These are phyloP conservation scores for Malassezia restricta DNA, from an alignment of 1,284 basidiomycete species.

Conservation along the genomic window DNA sequence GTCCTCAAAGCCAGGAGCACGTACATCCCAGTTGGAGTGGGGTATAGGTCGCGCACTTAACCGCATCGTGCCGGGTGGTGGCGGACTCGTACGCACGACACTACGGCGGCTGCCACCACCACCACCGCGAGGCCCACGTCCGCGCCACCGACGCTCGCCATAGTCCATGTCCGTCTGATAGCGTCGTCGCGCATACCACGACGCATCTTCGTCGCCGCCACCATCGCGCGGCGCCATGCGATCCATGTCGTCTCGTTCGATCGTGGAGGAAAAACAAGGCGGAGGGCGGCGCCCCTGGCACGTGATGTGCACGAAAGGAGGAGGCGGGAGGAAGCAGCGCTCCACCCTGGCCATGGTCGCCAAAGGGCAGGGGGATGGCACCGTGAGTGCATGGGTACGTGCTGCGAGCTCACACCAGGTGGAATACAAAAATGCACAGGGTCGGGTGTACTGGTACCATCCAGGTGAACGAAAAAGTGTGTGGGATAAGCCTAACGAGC, in stretches of 20 bases:
- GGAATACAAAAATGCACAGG: conserved; percentile 36
- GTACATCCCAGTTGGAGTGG: conserved; percentile 87
- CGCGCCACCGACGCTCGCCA: conserved; percentile 28
- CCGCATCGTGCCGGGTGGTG: conserved; percentile 69
- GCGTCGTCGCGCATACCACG: background rate
- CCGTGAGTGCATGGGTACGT: conserved; percentile 8
- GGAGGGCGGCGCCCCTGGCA: no score
- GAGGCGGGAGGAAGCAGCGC: no score
- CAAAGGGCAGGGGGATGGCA: no score
- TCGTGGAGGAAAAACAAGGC: background rate
- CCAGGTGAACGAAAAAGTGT: conserved; percentile 32
- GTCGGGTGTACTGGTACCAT: conserved; percentile 42
- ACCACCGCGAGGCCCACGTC: conserved; percentile 22
- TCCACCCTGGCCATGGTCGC: no score
- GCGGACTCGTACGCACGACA: conserved; percentile 71
- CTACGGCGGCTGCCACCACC: conserved; percentile 50
- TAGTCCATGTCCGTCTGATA: background rate
- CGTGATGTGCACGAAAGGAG: no score
- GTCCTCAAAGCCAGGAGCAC: conserved; percentile 85
- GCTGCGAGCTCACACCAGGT: conserved; percentile 13
- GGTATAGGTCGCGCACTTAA: conserved; percentile 74
- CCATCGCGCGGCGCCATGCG: background rate
- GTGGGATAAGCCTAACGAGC: conserved; percentile 44
- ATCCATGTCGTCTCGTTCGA: background rate
- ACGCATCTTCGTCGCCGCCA: background rate